Base-by-base conservation (phyloP, 345 rosid genomes). In the Eucalyptus tenuipes region DNA sequence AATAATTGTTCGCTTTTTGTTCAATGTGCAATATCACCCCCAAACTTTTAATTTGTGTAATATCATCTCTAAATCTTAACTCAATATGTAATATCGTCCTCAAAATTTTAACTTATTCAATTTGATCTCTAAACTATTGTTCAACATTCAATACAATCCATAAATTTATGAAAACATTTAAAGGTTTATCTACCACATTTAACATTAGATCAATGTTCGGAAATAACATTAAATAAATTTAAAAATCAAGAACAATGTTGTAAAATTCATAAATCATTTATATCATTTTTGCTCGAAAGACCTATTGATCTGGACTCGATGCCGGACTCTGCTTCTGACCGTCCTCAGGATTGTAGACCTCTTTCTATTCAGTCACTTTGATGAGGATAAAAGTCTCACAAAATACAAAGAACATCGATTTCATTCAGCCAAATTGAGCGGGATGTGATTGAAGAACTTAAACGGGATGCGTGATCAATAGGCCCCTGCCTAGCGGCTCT, bases 1-100 rank as follows among this genome's bases (percentile, higher is more conserved):
- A 55, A 55, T 55, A 10, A 22, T 55, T 24, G 5, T 55, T 55
- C 29, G 0, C 61, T 55, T 55, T 24, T 55, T 10, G 3, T 55
- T 22, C 2, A 1, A 55, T 22, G 3, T 22, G 27, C 27, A 55
- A 22, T 55, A 55, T 55, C 5, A 1, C 5, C 12, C 24, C 1
- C 2, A 55, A 1, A 55, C 2, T 55, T 22, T 55, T 24, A 22
- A 10, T 55, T 24, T 4, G 1, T 24, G 3, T 24, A 24, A 24
- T 24, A 4, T 2, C 3, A 55, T 10, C 0, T 24, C 1, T 55
- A 24, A 55, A 55, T 1, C 4, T 24, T 55, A 1, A 5, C 1
- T 2, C 2, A 10, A 55, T 1, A 0, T 55, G 6, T 24, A 55
- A 24, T 55, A 55, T 22, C 6, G 0, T 9, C 6, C 13, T 55